These are phyloP conservation scores for Quambalaria eucalypti DNA, from an alignment of 1,284 basidiomycete genomes.

Conservation along the genomic window DNA sequence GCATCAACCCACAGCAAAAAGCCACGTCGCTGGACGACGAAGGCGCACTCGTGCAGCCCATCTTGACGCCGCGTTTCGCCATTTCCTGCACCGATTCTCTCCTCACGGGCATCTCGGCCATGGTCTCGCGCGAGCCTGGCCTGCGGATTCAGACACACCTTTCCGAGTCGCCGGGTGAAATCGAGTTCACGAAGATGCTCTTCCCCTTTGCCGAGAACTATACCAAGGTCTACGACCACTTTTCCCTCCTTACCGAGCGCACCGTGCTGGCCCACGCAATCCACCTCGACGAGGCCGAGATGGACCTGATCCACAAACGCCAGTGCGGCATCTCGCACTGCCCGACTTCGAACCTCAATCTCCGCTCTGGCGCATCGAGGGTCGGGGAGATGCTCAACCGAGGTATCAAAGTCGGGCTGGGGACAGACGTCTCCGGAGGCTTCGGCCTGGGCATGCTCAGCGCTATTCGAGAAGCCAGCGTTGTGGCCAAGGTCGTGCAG, in stretches of 20 bases:
- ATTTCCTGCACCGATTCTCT: slow-evolving; percentile 77
- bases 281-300: slow-evolving; percentile 64
- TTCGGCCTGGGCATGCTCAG: slow-evolving; percentile 72
- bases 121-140: slow-evolving; percentile 47
- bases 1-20: not conserved
- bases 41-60: slow-evolving; percentile 63
- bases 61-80: slow-evolving; percentile 89
- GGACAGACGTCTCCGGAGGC: slow-evolving; percentile 86
- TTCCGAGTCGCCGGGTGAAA: slow-evolving; percentile 72
- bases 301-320: slow-evolving; percentile 61
- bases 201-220: slow-evolving; percentile 53
- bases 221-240: slow-evolving; percentile 65
- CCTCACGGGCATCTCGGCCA: slow-evolving; percentile 58
- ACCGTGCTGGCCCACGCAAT: slow-evolving; percentile 87
- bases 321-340: slow-evolving; percentile 81
- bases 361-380: slow-evolving; percentile 71
- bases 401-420: slow-evolving; percentile 74
- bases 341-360: slow-evolving; percentile 76
- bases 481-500: slow-evolving; percentile 66
- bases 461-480: slow-evolving; percentile 71
- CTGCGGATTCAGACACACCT: slow-evolving; percentile 86
- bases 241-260: slow-evolving; percentile 64
- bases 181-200: slow-evolving; percentile 59
- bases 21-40: slow-evolving; percentile 10
- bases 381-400: slow-evolving; percentile 70